These are phyloP conservation scores for Rhodotorula sp. DNA, from an alignment of 1,284 basidiomycete genomes.

Conservation along the genomic window DNA sequence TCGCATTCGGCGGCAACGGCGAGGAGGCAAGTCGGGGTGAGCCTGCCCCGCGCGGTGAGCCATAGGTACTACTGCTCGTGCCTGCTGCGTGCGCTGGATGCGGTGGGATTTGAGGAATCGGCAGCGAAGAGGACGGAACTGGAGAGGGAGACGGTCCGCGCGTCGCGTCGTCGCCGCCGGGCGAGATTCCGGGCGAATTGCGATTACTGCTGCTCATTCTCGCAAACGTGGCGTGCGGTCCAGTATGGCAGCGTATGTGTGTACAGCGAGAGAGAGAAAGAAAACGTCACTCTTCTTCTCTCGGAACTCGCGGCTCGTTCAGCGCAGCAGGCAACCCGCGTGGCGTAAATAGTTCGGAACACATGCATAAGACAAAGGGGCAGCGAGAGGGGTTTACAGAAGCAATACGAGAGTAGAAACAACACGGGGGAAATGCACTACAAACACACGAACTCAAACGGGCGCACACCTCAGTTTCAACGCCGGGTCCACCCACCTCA, in stretches of 20 bases:
- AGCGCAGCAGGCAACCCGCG: not conserved
- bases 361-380: too few relatives aligned
- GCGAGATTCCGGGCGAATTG: too few relatives aligned
- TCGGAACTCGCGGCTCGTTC: not conserved
- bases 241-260: too few relatives aligned
- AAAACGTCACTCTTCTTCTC: not conserved
- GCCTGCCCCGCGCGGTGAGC: not conserved
- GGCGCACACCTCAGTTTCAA: slow-evolving; percentile 24
- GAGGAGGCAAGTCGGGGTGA: not conserved
- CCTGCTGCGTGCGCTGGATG: not conserved
- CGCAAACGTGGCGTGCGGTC: too few relatives aligned
- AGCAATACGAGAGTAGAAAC: not conserved
- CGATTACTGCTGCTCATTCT: too few relatives aligned
- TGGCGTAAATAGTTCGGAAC: not conserved
- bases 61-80: not conserved
- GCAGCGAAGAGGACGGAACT: not conserved
- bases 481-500: slow-evolving; percentile 33
- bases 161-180: not conserved
- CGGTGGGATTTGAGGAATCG: slow-evolving; percentile 13
- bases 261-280: not conserved
- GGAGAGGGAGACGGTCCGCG: not conserved
- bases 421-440: not conserved
- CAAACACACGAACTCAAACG: not conserved
- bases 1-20: slow-evolving; percentile 7
- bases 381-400: too few relatives aligned